Evolutionary conservation across 192 early-diverging fungal genomes (phyloP), one percentile per base, ranked within the genome.

Genomic region (Pilobolus umbonatus): DNA sequence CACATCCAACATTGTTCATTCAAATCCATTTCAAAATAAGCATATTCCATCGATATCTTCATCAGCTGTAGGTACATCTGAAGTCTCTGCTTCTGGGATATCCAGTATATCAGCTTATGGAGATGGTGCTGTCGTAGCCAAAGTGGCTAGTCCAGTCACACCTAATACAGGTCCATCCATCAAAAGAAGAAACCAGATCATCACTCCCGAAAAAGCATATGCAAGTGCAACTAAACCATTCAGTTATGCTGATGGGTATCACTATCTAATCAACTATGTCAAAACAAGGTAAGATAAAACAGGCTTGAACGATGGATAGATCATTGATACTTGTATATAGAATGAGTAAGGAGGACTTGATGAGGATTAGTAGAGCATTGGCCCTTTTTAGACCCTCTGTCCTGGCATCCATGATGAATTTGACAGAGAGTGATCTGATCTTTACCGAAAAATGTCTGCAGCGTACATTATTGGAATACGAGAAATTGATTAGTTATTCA

Each of bases 361-460:
- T 94, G 81, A 81, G 92, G n/a, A 92, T 98, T 52, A 89, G 90
- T 71, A 82, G 88, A 15, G 89, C 91, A 12, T 80, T 98, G 69
- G 89, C 91, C 35, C 84, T 87, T 61, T 95, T 95, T 71, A 81
- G 95, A n/a, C 95, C 95, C 39, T 92, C 90, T 15, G 90, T 95
- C 57, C 88, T 98, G 62, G 93, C 95, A 1, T 79, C 89, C 51
- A 89, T 95, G 72, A 94, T 93, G 88, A 91, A 95, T 64, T 68
- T 98, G 63, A 91, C 91, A 2, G 88, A 88, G 53, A 91, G 95
- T 39, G 95, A 98, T 64, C 77, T 98, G 65, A 74, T 95, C 21
- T 95, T 95, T 60, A 93, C 91, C 87, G 95, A 98, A 72, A 94
- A 95, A 67, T 94, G 92, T 68, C 90, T 98, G 60, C 95, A 94